phyloP scores from a whole-genome alignment of 2,329 filamentous ascomycete species.

The Teratosphaeria destructans region DNA sequence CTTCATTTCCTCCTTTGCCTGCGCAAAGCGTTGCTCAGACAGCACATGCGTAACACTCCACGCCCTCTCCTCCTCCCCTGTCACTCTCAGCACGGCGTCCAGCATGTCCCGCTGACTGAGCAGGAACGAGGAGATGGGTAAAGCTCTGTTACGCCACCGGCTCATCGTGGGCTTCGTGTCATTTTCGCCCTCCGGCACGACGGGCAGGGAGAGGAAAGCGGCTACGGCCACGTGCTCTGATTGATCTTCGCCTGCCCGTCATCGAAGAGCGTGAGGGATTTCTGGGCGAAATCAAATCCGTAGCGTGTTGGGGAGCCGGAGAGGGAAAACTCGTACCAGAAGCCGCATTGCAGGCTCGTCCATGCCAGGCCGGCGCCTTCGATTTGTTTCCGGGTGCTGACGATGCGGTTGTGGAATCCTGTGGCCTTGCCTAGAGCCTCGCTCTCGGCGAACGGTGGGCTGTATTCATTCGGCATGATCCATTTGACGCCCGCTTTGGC shows the following conservation, averaged over 20 bases:
- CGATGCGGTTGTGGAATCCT: neutral
- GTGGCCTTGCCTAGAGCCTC: neutral
- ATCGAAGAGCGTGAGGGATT: slow-evolving; percentile 33
- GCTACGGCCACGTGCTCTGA: slow-evolving; percentile 49
- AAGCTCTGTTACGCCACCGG: slow-evolving; percentile 37
- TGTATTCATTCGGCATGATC: slow-evolving; percentile 31
- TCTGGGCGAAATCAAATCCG: slow-evolving; percentile 29
- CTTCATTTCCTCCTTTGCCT: slow-evolving; percentile 38
- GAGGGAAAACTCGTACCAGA: slow-evolving; percentile 32
- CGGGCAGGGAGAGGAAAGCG: slow-evolving; percentile 24
- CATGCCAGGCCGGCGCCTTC: neutral
- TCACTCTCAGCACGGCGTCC: slow-evolving; percentile 48
- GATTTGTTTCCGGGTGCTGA: neutral
- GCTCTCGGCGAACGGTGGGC: neutral
- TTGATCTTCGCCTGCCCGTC: slow-evolving; percentile 48
- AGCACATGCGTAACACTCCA: slow-evolving; percentile 48
- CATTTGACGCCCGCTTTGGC: slow-evolving; percentile 28
- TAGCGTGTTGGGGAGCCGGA: slow-evolving; percentile 15
- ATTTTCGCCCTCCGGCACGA: slow-evolving; percentile 29
- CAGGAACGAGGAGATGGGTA: slow-evolving; percentile 48
- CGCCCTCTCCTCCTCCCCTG: slow-evolving; percentile 46
- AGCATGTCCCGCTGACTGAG: slow-evolving; percentile 57
- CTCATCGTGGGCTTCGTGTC: slow-evolving; percentile 28
- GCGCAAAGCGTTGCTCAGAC: slow-evolving; percentile 37
- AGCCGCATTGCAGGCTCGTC: slow-evolving; percentile 1